Evolutionary conservation across 148 eudicot genomes (phyloP), one percentile per base, ranked within the genome.

Genomic region (Fagopyrum tataricum): DNA sequence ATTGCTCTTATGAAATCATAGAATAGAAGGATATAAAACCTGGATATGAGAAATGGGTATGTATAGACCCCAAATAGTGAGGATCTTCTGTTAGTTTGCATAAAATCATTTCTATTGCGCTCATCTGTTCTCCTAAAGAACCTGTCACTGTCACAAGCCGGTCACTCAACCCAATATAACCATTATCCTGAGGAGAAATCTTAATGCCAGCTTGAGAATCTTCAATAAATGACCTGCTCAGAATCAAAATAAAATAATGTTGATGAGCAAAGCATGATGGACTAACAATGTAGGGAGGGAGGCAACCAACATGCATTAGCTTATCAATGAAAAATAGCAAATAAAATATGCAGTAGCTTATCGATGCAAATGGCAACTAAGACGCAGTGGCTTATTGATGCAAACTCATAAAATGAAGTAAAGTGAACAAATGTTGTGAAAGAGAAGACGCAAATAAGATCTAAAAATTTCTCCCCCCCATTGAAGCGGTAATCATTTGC

Each of bases 161-260:
- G 80, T 92, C 98, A 82, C 81, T 85, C 83, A 90, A 67, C 61
- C 98, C 96, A 82, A 88, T 79, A 72, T 81, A 88, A 67, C 74
- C 85, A 59, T 82, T 84, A 80, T 92, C 96, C 76, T 87, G 96
- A 11, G 98, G 91, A 31, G 98, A 90, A 82, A 92, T 88, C 83
- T 92, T 92, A 78, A 92, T 92, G 71, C 86, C 85, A 78, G 98
- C 98, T 76, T 76, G 81, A 79, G 98, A 92, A 10, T 85, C 91
- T 83, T 90, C 98, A 75, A 92, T 92, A 77, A 92, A 85, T 69
- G 91, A 84, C 85, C 98, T 92, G 90, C 67, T n/a, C 46, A 68
- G 11, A 40, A 26, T 61, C 41, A 61, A 61, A 61, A 24, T 61
- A 26, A 61, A 61, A 24, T 61, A 55, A 46, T 55, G 31, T 20